Evolutionary conservation across 2,329 filamentous ascomycete genomes (phyloP).

Genomic region (Penicillium brevicompactum): DNA sequence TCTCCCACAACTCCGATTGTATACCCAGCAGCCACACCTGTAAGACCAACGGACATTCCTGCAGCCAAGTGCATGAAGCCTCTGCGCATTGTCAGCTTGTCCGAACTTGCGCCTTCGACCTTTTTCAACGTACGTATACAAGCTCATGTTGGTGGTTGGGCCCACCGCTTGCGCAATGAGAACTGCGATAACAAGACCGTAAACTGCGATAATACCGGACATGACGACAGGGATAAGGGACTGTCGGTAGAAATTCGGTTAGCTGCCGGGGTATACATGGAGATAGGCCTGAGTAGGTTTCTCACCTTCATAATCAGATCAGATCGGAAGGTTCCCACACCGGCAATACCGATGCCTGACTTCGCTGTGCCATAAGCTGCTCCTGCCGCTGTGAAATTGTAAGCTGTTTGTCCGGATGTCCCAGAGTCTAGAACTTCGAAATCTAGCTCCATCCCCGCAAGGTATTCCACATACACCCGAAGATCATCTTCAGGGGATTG

Average conservation of each 20-base stretch:
- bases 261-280: constrained; percentile 10
- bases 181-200: constrained; percentile 94
- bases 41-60: constrained; percentile 86
- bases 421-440: neutral
- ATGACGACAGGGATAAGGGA: constrained; percentile 68
- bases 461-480: constrained; percentile 49
- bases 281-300: neutral
- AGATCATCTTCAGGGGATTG: constrained; percentile 49
- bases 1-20: constrained; percentile 96
- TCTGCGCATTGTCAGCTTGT: constrained; percentile 46
- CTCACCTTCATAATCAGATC: constrained; percentile 70
- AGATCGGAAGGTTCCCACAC: constrained; percentile 66
- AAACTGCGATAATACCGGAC: constrained; percentile 99
- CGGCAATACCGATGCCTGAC: constrained; percentile 68
- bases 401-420: constrained; percentile 16
- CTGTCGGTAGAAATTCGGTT: constrained; percentile 31
- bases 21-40: constrained; percentile 91
- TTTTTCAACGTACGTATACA: constrained; percentile 69
- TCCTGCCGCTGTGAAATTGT: constrained; percentile 56
- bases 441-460: constrained; percentile 5
- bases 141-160: constrained; percentile 71
- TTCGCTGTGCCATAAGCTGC: constrained; percentile 70
- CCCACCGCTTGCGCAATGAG: constrained; percentile 89
- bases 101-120: constrained; percentile 15
- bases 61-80: constrained; percentile 93